These are phyloP conservation scores for Rhizopus sp. DNA, from an alignment of 371 early-diverging fungal species.

Conservation along the genomic window DNA sequence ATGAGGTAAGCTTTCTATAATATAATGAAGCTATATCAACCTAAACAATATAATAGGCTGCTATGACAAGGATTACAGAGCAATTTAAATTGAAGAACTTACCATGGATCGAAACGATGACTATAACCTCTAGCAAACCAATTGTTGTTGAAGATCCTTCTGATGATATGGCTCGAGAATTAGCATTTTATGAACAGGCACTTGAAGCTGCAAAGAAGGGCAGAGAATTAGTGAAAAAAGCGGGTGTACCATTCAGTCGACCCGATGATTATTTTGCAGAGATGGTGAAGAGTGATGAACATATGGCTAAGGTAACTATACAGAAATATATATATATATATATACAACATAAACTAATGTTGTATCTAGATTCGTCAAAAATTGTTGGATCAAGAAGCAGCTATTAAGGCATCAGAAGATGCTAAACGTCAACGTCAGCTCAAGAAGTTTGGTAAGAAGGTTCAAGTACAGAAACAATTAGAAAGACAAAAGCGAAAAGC, in stretches of 20 bases:
- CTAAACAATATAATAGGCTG: slow-evolving; percentile 40
- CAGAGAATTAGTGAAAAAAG: slow-evolving; percentile 55
- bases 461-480: slow-evolving; percentile 91
- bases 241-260: slow-evolving; percentile 75
- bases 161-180: slow-evolving; percentile 89
- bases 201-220: slow-evolving; percentile 74
- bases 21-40: neutral
- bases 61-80: slow-evolving; percentile 59
- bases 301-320: slow-evolving; percentile 70
- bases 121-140: slow-evolving; percentile 68
- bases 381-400: slow-evolving; percentile 80
- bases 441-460: slow-evolving; percentile 97
- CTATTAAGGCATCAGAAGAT: slow-evolving; percentile 81
- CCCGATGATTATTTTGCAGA: slow-evolving; percentile 95
- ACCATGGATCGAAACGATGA: slow-evolving; percentile 82
- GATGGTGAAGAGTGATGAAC: slow-evolving; percentile 93
- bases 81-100: slow-evolving; percentile 71
- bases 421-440: slow-evolving; percentile 67
- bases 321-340: too few relatives aligned
- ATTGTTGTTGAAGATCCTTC: slow-evolving; percentile 65
- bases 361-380: slow-evolving; percentile 66
- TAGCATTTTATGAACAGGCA: slow-evolving; percentile 89
- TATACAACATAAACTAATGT: neutral
- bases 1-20: slow-evolving; percentile 21
- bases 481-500: slow-evolving; percentile 77